Evolutionary conservation across 306 rosid genomes (phyloP).

Genomic region (Erythrophleum fordii): DNA sequence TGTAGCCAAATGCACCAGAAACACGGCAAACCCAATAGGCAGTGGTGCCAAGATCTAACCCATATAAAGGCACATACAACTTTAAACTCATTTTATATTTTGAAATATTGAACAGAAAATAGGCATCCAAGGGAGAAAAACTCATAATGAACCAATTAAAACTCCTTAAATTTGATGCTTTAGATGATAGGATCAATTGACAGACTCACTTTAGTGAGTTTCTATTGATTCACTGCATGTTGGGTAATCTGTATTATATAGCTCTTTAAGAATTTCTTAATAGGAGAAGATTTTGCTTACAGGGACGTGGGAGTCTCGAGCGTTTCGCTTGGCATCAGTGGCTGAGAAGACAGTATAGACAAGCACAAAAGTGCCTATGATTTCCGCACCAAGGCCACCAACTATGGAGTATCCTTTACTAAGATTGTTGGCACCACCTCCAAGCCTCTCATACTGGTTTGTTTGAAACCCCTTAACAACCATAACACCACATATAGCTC

Average conservation of each 20-base stretch:
- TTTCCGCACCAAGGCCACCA: neutral
- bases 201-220: neutral
- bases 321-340: neutral
- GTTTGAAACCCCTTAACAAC: neutral
- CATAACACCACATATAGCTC: neutral
- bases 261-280: no score
- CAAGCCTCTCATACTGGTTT: neutral
- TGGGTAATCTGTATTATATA: no score
- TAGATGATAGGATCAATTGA: no score
- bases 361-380: neutral
- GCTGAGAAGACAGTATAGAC: neutral
- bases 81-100: no score
- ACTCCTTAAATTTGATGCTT: no score
- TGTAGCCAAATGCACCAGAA: neutral
- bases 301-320: neutral
- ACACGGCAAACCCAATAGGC: neutral
- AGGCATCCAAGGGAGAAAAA: no score
- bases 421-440: neutral
- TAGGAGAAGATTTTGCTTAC: neutral
- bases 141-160: no score
- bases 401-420: neutral
- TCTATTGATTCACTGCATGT: no score
- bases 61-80: no score
- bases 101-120: no score
- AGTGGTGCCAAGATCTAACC: neutral